phyloP scores from a whole-genome alignment of 2,329 filamentous ascomycete species.

The Fusarium hostae region DNA sequence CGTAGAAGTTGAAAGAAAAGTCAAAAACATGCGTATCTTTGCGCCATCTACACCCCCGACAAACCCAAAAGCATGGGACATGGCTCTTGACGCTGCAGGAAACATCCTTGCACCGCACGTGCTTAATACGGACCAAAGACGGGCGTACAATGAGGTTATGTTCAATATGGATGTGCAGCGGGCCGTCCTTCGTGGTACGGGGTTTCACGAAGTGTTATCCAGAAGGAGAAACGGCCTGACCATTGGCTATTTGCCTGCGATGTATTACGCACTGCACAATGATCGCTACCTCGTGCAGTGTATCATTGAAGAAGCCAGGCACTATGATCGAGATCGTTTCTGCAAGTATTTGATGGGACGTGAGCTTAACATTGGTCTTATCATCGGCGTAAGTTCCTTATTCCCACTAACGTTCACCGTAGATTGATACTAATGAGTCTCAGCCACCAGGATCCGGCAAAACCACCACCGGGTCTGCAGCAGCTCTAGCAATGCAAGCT shows the following conservation, averaged over 20 bases:
- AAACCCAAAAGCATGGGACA: background rate
- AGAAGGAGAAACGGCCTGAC: too few relatives aligned
- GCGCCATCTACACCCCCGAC: background rate
- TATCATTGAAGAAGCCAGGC: constrained; percentile 12
- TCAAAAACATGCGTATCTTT: background rate
- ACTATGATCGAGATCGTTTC: constrained; percentile 14
- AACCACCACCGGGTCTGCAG: constrained; percentile 4
- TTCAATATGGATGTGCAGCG: constrained; percentile 13
- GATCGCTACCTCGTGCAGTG: background rate
- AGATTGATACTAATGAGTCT: background rate
- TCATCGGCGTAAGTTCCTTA: constrained; percentile 20
- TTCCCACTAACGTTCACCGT: background rate
- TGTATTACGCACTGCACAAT: background rate
- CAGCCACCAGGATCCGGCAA: constrained; percentile 35
- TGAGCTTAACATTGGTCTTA: constrained; percentile 18
- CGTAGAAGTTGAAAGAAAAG: constrained; percentile 4
- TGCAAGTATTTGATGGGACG: constrained; percentile 7
- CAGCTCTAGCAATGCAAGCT: constrained; percentile 9
- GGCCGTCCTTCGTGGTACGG: constrained; percentile 25
- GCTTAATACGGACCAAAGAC: background rate
- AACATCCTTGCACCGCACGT: background rate
- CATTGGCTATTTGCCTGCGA: background rate
- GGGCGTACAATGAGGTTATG: background rate
- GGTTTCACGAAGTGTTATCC: constrained; percentile 1
- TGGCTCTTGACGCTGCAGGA: background rate